Evolutionary conservation across 139 green algal genomes (phyloP), one percentile per base, ranked within the genome.

Genomic region (Medakamo hakoo): DNA sequence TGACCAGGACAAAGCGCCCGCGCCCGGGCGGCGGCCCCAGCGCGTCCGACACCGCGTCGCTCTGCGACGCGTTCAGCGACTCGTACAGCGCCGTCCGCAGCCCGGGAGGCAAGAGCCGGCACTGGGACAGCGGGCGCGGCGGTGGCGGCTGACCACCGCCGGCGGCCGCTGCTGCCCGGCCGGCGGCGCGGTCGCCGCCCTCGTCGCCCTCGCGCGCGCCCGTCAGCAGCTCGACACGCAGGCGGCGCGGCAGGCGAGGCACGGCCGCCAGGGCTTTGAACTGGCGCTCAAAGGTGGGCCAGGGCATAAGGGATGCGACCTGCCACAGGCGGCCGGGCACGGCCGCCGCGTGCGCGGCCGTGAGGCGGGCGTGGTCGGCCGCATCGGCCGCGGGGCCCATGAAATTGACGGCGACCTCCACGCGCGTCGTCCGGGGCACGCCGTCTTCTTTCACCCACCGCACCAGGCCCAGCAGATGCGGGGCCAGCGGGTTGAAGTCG

Each of bases 201-300:
- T 59, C 4, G 49, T 49, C 14, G 67, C 31, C 19, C 57, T n/a
- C n/a, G n/a, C n/a, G n/a, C n/a, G n/a, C 16, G 14, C 65, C 65
- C 3, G 61, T 32, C 24, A 73, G 63, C 21, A 73, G 48, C 28
- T 66, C 55, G 5, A 60, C 49, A 22, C 63, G 67, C 55, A 74
- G 57, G 29, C 29, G 31, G 21, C 52, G 25, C 1, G 66, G 66
- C 55, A 76, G 66, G 23, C 27, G 49, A 22, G 60, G 59, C 27
- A 48, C 26, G 22, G 58, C 57, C 25, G 65, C 67, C 60, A 75
- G 40, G 3, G 69, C 71, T 63, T 68, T 28, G 57, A 88, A 76
- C 67, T 89, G 77, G 24, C 83, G 71, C n/a, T 84, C 68, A 71
- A 86, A 76, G 1, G 81, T 73, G 4, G 79, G 76, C 55, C 84